A percentile compares a stretch with the other conserved stretches of the same genome.
Conservation (phyloP, 306 rosid genomes). For the Albizia julibrissin region DNA sequence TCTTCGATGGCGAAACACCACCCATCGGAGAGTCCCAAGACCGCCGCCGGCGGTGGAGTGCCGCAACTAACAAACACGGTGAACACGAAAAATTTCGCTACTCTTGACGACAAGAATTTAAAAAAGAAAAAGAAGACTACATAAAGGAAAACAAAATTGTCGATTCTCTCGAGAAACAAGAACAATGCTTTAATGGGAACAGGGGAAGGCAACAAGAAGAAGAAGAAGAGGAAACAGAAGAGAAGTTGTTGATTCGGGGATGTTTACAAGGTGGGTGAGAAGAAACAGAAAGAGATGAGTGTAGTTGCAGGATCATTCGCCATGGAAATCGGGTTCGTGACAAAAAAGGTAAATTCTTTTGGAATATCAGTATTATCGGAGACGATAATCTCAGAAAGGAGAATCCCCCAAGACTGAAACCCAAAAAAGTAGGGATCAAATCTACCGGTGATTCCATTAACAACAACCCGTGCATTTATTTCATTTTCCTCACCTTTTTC, state of each 20-base stretch:
- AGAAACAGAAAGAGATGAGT: background rate
- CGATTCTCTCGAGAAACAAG: constrained; percentile 24
- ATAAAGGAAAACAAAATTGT: constrained; percentile 1
- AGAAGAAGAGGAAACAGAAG: background rate
- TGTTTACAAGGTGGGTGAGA: constrained; percentile 9
- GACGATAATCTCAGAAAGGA: background rate
- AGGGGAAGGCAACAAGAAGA: background rate
- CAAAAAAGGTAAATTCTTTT: background rate
- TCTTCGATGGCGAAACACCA: constrained; percentile 37
- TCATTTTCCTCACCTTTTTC: background rate
- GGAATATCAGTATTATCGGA: background rate
- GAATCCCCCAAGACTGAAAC: background rate
- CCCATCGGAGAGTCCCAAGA: constrained; percentile 52
- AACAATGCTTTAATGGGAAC: background rate
- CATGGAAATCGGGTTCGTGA: background rate
- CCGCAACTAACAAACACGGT: constrained; percentile 12
- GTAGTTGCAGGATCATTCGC: background rate
- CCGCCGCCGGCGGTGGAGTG: background rate
- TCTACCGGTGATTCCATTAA: background rate
- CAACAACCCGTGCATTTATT: background rate
- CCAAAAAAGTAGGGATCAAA: background rate
- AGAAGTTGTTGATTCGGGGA: background rate
- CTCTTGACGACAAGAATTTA: constrained; percentile 31
- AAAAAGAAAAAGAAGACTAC: background rate
- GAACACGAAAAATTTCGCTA: constrained; percentile 2